phyloP scores from a whole-genome alignment of 176 grass and related monocot species.

The Oryza coarctata region DNA sequence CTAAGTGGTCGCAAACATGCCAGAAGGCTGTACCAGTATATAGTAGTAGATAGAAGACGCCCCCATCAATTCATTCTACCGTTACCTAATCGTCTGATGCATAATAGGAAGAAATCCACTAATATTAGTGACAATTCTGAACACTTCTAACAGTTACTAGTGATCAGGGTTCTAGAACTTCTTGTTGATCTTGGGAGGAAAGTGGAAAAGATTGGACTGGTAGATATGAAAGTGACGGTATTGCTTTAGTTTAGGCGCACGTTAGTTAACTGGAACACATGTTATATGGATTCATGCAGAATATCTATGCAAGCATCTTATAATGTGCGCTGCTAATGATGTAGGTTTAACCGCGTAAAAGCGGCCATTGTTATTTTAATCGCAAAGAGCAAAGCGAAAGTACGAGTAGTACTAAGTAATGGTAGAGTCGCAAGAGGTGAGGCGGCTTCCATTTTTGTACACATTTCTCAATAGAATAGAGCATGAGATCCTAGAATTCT shows the following conservation, averaged over 20 bases:
- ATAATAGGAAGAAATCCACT: neutral
- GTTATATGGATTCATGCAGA: constrained; percentile 1
- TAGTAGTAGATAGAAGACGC: neutral
- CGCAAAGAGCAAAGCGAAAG: constrained; percentile 28
- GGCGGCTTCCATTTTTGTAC: constrained; percentile 41
- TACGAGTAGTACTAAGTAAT: neutral
- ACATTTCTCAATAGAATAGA: constrained; percentile 23
- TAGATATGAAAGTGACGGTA: neutral
- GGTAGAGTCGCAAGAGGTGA: neutral
- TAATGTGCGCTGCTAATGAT: constrained; percentile 34
- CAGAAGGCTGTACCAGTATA: neutral
- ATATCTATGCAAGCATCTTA: neutral
- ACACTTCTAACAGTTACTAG: neutral
- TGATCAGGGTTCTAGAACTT: neutral
- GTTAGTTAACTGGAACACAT: neutral
- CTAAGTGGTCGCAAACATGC: neutral
- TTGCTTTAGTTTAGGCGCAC: constrained; percentile 4
- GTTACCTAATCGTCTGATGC: neutral
- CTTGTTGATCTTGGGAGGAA: neutral
- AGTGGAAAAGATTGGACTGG: neutral
- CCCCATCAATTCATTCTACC: neutral
- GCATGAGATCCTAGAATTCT: constrained; percentile 46
- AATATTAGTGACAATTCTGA: neutral
- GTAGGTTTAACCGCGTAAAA: constrained; percentile 8
- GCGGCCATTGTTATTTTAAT: constrained; percentile 5